Evolutionary conservation across 2,329 filamentous ascomycete species (phyloP).

Genomic region (Phaeomoniella chlamydospora): DNA sequence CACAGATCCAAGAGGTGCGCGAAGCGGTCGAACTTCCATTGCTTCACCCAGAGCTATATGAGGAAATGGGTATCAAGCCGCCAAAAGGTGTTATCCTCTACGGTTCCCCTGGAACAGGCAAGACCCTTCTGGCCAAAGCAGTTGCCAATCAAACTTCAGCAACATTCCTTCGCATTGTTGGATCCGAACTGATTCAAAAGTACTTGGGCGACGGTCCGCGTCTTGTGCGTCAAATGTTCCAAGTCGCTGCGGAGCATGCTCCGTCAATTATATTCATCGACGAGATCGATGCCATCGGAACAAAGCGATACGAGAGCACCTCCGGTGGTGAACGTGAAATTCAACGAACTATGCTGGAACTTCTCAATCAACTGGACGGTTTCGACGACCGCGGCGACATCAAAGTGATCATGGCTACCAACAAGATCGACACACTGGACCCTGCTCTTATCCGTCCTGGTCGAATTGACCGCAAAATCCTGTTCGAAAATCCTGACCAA

Average conservation of each 20-base stretch:
- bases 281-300: constrained; percentile 97
- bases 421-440: constrained; percentile 98
- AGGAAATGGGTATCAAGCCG: constrained; percentile 99
- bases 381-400: constrained; percentile 98
- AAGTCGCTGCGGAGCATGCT: constrained; percentile 88
- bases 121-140: constrained; percentile 88
- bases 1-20: constrained; percentile 92
- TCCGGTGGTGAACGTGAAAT: constrained; percentile 95
- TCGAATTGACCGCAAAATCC: constrained; percentile 96
- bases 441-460: constrained; percentile 91
- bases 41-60: constrained; percentile 90
- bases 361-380: constrained; percentile 94
- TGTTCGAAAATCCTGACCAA: constrained; percentile 63
- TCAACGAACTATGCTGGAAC: constrained; percentile 94
- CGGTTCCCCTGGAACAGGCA: constrained; percentile 90
- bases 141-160: constrained; percentile 98
- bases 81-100: constrained; percentile 99
- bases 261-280: constrained; percentile 98
- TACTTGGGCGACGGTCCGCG: constrained; percentile 93
- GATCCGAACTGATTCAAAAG: constrained; percentile 95
- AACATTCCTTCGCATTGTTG: constrained; percentile 93
- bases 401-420: constrained; percentile 99
- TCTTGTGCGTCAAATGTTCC: constrained; percentile 78
- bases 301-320: constrained; percentile 95
- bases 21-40: constrained; percentile 94